Evolutionary conservation across 441 rosid genomes (phyloP).

Genomic region (Hura crepitans): DNA sequence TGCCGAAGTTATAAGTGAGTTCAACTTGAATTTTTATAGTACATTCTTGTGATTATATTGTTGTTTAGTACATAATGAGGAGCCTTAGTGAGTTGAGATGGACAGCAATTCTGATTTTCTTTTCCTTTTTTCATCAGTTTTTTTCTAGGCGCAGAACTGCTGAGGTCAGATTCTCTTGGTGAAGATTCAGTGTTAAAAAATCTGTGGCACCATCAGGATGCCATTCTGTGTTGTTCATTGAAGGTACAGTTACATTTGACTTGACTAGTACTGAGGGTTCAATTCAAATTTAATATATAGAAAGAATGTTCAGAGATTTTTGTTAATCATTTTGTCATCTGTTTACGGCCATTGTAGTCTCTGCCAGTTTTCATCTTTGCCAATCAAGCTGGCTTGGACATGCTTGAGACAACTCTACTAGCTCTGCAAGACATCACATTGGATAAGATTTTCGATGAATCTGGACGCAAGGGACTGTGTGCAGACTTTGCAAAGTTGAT

Average conservation of each 20-base stretch:
- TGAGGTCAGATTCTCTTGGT: constrained; percentile 47
- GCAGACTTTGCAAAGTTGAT: constrained; percentile 72
- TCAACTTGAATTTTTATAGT: background rate
- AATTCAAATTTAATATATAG: too few species aligned
- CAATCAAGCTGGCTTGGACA: constrained; percentile 92
- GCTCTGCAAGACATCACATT: constrained; percentile 86
- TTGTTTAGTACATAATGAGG: background rate
- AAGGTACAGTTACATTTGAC: constrained; percentile 44
- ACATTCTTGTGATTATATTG: background rate
- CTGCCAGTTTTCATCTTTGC: constrained; percentile 80
- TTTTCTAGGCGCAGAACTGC: constrained; percentile 60
- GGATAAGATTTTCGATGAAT: constrained; percentile 80
- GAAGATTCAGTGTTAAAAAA: constrained; percentile 59
- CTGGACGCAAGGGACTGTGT: constrained; percentile 68
- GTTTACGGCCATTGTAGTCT: constrained; percentile 43
- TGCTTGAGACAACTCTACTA: constrained; percentile 93
- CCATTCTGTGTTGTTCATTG: constrained; percentile 77
- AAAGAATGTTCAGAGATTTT: background rate
- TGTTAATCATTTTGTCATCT: background rate
- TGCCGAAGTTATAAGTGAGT: constrained; percentile 72
- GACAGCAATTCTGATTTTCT: constrained; percentile 7
- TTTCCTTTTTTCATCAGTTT: constrained; percentile 38
- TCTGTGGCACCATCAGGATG: constrained; percentile 84
- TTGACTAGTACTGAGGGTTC: background rate
- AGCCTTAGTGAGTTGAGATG: background rate